Evolutionary conservation across 176 grass and related monocot species (phyloP).

Genomic region (Urochloa ruziziensis): DNA sequence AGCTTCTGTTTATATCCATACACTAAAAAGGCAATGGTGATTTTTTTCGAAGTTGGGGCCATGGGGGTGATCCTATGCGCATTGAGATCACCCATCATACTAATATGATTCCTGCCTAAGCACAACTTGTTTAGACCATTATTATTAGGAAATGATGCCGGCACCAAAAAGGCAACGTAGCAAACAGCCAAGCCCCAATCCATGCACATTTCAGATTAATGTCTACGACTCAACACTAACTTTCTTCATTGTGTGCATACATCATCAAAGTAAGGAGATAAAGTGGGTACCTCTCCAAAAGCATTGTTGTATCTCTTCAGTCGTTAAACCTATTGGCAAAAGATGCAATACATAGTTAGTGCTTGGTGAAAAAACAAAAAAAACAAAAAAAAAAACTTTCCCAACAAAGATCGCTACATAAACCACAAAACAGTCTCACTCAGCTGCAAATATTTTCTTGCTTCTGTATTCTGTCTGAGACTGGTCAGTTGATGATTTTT

Average conservation of each 20-base stretch:
- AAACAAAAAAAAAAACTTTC: not conserved
- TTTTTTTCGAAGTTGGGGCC: not conserved
- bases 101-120: not conserved
- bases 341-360: slow-evolving; percentile 20
- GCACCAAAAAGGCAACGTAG: not conserved
- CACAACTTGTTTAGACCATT: not conserved
- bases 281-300: slow-evolving; percentile 67
- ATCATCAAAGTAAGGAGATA: slow-evolving; percentile 18
- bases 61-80: not conserved
- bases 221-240: not conserved
- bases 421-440: not conserved
- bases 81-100: not conserved
- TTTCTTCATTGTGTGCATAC: slow-evolving; percentile 14
- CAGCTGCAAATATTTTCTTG: not conserved
- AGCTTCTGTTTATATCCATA: not conserved
- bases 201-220: not conserved
- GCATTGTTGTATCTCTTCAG: slow-evolving; percentile 66
- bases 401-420: not conserved
- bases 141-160: not conserved
- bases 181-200: not conserved
- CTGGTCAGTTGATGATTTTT: not conserved
- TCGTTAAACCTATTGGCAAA: slow-evolving; percentile 44
- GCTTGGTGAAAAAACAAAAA: not conserved
- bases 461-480: not conserved
- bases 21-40: not conserved